Evolutionary conservation across 2,329 filamentous ascomycete species (phyloP).

Genomic region (Diaporthe velutina): DNA sequence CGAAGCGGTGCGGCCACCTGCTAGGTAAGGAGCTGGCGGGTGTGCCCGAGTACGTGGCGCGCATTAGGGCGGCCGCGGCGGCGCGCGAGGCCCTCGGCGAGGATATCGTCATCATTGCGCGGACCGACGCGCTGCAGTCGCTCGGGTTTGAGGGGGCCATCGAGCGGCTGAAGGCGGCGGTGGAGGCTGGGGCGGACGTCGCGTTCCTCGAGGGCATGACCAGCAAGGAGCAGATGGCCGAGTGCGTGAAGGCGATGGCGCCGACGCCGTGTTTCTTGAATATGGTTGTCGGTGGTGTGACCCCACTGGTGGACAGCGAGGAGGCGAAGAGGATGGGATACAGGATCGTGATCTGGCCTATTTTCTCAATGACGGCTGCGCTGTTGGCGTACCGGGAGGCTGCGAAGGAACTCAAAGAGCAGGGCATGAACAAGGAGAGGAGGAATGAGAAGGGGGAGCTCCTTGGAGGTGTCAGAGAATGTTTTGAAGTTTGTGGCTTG

Average conservation of each 20-base stretch:
- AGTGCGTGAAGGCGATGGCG: constrained; percentile 38
- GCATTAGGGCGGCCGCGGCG: constrained; percentile 67
- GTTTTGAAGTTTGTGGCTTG: constrained; percentile 49
- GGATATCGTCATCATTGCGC: constrained; percentile 75
- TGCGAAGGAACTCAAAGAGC: constrained; percentile 48
- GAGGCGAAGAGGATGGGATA: constrained; percentile 48
- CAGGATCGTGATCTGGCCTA: constrained; percentile 50
- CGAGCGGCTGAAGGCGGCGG: constrained; percentile 61
- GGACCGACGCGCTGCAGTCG: constrained; percentile 71
- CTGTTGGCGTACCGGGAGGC: constrained; percentile 49
- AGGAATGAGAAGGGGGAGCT: constrained; percentile 45
- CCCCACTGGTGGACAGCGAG: constrained; percentile 46
- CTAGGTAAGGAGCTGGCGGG: constrained; percentile 71
- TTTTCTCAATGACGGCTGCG: constrained; percentile 48
- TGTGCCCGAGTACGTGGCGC: constrained; percentile 61
- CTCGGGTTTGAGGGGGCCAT: constrained; percentile 70
- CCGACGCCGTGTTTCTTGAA: constrained; percentile 50
- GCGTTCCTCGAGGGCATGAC: constrained; percentile 71
- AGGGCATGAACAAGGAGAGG: constrained; percentile 47
- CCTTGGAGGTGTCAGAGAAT: constrained; percentile 45
- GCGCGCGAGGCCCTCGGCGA: constrained; percentile 61
- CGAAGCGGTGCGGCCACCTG: constrained; percentile 76
- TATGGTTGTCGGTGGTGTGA: constrained; percentile 50
- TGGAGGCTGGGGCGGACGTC: constrained; percentile 69
- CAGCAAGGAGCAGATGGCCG: constrained; percentile 57